Conservation (phyloP, 2,329 filamentous ascomycete genomes). For the Paecilomyces dactylethromorphus region DNA sequence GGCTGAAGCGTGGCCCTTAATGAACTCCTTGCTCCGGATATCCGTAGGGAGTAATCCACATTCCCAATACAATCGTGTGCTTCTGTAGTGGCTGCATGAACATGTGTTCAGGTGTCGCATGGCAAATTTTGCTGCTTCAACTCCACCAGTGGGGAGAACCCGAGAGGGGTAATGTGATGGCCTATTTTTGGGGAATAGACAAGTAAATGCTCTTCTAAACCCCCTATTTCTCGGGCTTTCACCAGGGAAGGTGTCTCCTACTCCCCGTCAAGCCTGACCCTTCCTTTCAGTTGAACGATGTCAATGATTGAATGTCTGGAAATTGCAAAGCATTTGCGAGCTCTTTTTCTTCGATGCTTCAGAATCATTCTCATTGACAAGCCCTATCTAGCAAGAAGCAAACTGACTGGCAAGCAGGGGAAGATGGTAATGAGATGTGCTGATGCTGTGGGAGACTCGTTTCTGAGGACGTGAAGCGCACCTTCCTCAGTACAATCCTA, state of each 20-base stretch:
- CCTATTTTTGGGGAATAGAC: background rate
- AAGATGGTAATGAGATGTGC: no score
- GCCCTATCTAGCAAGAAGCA: no score
- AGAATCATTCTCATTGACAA: no score
- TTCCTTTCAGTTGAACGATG: no score
- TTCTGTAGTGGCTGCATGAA: background rate
- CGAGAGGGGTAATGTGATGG: background rate
- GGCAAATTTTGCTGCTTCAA: background rate
- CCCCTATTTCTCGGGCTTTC: background rate
- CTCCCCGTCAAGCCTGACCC: no score
- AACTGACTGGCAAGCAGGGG: no score
- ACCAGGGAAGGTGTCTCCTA: background rate
- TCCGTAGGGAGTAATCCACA: background rate
- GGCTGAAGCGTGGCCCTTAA: background rate
- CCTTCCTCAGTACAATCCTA: no score
- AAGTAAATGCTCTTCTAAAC: background rate
- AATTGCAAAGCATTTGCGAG: no score
- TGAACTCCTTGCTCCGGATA: background rate
- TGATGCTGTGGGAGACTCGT: no score
- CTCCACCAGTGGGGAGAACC: background rate
- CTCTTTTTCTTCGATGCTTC: no score
- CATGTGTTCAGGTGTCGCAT: background rate
- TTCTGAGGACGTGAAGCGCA: no score
- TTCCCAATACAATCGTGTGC: background rate
- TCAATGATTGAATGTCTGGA: no score